A percentile compares a stretch with the other conserved stretches of the same genome.
Evolutionary conservation across 345 rosid genomes (phyloP).

Genomic region (Noccaea bulbosa): DNA sequence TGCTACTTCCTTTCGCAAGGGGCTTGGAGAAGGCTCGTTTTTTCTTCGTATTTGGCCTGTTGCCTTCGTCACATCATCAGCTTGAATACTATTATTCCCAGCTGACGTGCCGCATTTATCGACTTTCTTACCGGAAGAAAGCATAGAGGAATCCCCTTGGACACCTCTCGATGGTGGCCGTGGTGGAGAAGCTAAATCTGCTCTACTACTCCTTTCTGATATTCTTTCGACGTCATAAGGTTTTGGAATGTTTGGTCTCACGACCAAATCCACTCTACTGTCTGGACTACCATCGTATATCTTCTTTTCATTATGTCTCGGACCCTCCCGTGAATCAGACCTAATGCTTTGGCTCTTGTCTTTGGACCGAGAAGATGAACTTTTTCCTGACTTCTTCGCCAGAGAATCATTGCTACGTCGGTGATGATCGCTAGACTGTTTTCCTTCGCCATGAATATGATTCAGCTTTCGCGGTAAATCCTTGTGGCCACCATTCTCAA

Average conservation of each 20-base stretch:
- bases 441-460: constrained; percentile 48
- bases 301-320: constrained; percentile 52
- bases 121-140: constrained; percentile 35
- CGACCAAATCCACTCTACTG: constrained; percentile 48
- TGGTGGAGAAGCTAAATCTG: constrained; percentile 43
- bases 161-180: constrained; percentile 43
- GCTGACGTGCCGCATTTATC: constrained; percentile 41
- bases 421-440: constrained; percentile 50
- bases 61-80: constrained; percentile 42
- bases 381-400: constrained; percentile 65
- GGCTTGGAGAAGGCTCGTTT: constrained; percentile 48
- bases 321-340: constrained; percentile 59
- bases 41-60: constrained; percentile 38
- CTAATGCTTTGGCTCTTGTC: constrained; percentile 57
- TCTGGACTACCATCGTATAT: constrained; percentile 51
- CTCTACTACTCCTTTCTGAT: constrained; percentile 41
- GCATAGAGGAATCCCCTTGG: constrained; percentile 41
- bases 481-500: constrained; percentile 51
- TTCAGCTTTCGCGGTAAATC: constrained; percentile 50
- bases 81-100: constrained; percentile 30
- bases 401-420: constrained; percentile 51
- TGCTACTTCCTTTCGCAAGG: constrained; percentile 42
- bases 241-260: constrained; percentile 51
- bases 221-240: constrained; percentile 46
- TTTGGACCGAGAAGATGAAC: constrained; percentile 68